Conservation (phyloP, 2,329 filamentous ascomycete genomes). For the Epichloe aotearoae region DNA sequence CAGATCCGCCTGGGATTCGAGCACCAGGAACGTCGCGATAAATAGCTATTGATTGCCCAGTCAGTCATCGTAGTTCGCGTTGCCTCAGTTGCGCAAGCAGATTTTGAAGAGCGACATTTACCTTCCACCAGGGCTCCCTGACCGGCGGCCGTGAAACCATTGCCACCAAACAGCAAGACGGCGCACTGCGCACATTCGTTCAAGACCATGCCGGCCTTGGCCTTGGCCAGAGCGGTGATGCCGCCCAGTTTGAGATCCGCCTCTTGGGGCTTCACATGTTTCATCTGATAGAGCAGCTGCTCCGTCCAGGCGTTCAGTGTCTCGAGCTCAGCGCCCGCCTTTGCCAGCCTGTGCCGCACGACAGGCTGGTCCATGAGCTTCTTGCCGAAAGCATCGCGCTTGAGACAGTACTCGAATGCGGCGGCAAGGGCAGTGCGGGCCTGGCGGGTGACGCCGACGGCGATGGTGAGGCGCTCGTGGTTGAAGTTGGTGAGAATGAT, state of each 20-base stretch:
- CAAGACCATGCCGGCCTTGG: constrained; percentile 33
- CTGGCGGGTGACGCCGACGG: constrained; percentile 41
- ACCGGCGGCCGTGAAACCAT: constrained; percentile 34
- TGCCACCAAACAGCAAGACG: constrained; percentile 39
- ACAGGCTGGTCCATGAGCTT: constrained; percentile 44
- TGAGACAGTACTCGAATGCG: constrained; percentile 36
- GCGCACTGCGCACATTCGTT: constrained; percentile 41
- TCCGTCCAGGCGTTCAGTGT: constrained; percentile 48
- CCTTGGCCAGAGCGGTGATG: constrained; percentile 25
- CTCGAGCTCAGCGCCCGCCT: constrained; percentile 45
- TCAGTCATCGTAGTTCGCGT: too few relatives aligned
- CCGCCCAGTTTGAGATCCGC: constrained; percentile 20
- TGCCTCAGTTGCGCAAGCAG: too few relatives aligned
- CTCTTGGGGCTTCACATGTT: constrained; percentile 18
- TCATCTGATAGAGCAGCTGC: constrained; percentile 45
- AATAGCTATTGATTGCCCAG: too few relatives aligned
- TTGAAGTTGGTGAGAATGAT: constrained; percentile 46
- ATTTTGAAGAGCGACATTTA: too few relatives aligned
- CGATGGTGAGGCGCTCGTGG: constrained; percentile 45
- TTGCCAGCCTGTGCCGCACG: constrained; percentile 45
- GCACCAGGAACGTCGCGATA: too few relatives aligned
- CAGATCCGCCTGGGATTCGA: too few relatives aligned
- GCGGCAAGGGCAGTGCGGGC: constrained; percentile 41
- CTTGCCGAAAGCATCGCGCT: constrained; percentile 43
- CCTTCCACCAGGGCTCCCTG: too few relatives aligned